Percentiles rank a stretch among this genome's conserved stretches.
Conservation (phyloP, 2,329 filamentous ascomycete genomes). For the Pestalotiopsis sp. region DNA sequence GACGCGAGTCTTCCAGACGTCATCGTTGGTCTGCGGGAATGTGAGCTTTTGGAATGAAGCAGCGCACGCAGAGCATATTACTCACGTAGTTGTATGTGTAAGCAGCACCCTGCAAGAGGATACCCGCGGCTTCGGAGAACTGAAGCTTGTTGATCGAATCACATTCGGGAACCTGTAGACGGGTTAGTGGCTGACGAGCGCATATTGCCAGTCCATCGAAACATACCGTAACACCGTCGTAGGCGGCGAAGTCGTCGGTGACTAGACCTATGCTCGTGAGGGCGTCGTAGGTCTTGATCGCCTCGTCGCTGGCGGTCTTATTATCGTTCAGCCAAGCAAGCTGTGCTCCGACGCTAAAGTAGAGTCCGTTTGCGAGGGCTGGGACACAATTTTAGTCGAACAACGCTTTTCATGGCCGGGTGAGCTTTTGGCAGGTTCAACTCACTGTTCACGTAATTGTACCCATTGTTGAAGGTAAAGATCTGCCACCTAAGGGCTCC, state of each 20-base stretch:
- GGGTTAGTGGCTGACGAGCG: not conserved
- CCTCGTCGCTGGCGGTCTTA: slow-evolving; percentile 62
- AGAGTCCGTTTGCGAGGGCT: slow-evolving; percentile 48
- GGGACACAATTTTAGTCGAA: not conserved
- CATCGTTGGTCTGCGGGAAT: slow-evolving; percentile 23
- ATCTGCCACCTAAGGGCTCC: slow-evolving; percentile 70
- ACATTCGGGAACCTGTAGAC: slow-evolving; percentile 12
- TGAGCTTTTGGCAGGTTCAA: not conserved
- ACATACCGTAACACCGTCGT: slow-evolving; percentile 41
- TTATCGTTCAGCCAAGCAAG: slow-evolving; percentile 66
- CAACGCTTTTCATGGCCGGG: not conserved
- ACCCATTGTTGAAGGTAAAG: slow-evolving; percentile 57
- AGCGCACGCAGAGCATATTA: not conserved
- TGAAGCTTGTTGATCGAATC: slow-evolving; percentile 43
- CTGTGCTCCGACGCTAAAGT: slow-evolving; percentile 55
- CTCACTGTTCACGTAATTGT: slow-evolving; percentile 44
- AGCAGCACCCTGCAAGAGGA: slow-evolving; percentile 45
- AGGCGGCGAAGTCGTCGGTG: slow-evolving; percentile 44
- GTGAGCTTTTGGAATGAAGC: not conserved
- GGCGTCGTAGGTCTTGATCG: slow-evolving; percentile 59
- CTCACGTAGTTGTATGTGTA: slow-evolving; percentile 45
- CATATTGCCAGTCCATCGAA: not conserved
- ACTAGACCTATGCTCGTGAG: slow-evolving; percentile 47
- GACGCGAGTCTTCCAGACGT: slow-evolving; percentile 48
- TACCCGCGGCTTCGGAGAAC: slow-evolving; percentile 55